These are phyloP conservation scores for Nicotiana benthamiana DNA, from an alignment of 257 asterid genomes.

Conservation along the genomic window DNA sequence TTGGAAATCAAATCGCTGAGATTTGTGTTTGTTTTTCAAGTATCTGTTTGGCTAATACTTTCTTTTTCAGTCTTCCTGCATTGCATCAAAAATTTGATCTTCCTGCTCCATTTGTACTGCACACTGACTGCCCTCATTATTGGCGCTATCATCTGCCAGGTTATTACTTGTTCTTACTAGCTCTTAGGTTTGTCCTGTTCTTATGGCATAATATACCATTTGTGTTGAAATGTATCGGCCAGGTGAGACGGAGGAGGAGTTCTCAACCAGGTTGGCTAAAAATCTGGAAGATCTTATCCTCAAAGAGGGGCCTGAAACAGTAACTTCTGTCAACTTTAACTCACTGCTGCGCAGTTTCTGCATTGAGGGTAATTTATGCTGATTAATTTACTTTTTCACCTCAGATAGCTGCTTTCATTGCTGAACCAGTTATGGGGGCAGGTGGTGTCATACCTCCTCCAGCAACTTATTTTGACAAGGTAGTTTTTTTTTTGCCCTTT, in stretches of 20 bases:
- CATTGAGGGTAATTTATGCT: background rate
- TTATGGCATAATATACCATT: background rate
- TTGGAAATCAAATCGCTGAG: background rate
- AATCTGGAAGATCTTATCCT: constrained; percentile 82
- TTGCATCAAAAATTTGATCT: constrained; percentile 88
- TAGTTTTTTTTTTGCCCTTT: constrained; percentile 13
- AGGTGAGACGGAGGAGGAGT: constrained; percentile 95
- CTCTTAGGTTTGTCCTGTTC: background rate
- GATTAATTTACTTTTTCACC: constrained; percentile 1
- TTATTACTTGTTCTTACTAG: constrained; percentile 13
- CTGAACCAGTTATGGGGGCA: constrained; percentile 99
- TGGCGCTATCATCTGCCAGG: constrained; percentile 97
- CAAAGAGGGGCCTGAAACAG: constrained; percentile 98
- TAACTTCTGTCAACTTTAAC: constrained; percentile 20
- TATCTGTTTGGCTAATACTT: background rate
- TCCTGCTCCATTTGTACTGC: constrained; percentile 83
- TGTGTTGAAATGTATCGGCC: background rate
- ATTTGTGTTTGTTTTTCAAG: background rate
- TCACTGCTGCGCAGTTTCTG: background rate
- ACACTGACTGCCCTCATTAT: constrained; percentile 96
- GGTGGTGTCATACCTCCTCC: constrained; percentile 97
- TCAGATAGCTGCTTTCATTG: constrained; percentile 95
- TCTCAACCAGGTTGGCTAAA: constrained; percentile 85
- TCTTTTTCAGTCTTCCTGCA: constrained; percentile 55
- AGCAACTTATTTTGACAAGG: constrained; percentile 89